These are phyloP conservation scores for Cerioporus squamosus DNA, from an alignment of 1,284 basidiomycete species.

Conservation along the genomic window DNA sequence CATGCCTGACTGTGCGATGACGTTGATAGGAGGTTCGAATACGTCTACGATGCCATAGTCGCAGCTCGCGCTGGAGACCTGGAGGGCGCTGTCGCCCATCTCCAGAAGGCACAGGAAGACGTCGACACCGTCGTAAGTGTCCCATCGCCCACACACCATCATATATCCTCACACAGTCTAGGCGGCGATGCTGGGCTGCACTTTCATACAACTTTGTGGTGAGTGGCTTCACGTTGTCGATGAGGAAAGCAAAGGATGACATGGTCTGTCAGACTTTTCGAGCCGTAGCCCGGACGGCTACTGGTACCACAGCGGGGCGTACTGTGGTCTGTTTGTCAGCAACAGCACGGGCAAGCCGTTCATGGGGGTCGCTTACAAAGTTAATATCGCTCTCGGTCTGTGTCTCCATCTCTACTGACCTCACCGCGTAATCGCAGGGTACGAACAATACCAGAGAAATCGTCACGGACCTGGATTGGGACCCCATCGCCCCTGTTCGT, in stretches of 20 bases:
- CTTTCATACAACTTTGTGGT: constrained; percentile 6
- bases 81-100: neutral
- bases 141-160: too few relatives aligned
- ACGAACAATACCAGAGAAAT: constrained; percentile 1
- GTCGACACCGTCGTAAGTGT: constrained; percentile 8
- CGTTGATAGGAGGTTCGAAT: constrained; percentile 1
- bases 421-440: neutral
- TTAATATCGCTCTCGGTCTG: neutral
- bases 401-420: neutral
- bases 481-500: neutral
- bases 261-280: neutral
- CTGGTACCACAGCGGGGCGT: constrained; percentile 2
- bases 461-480: constrained; percentile 7
- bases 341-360: constrained; percentile 6
- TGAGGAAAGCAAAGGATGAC: too few relatives aligned
- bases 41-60: neutral
- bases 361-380: constrained; percentile 13
- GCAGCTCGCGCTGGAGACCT: constrained; percentile 5
- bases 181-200: constrained; percentile 8
- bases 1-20: too few relatives aligned
- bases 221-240: neutral
- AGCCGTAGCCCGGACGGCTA: neutral
- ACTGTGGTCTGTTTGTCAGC: constrained; percentile 10
- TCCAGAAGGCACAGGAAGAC: constrained; percentile 6
- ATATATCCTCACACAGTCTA: neutral